These are phyloP conservation scores for Harrya chromipes DNA, from an alignment of 768 basidiomycete species.

Conservation along the genomic window DNA sequence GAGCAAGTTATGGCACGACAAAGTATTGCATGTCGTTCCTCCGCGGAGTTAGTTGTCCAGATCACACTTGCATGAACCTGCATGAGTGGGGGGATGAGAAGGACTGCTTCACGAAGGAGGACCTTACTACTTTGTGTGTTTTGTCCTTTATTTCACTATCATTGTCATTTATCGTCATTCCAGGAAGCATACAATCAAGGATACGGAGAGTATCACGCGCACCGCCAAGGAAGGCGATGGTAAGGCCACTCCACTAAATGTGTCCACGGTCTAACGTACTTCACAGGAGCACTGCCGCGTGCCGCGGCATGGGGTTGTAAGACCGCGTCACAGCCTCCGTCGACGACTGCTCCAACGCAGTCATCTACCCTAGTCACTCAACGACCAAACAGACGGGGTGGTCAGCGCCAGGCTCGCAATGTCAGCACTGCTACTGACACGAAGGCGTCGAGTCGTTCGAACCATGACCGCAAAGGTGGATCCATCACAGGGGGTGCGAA, in stretches of 20 bases:
- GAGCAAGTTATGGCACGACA: conserved; percentile 94
- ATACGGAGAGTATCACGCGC: conserved; percentile 69
- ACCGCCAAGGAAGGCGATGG: conserved; percentile 62
- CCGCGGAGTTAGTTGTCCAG: conserved; percentile 77
- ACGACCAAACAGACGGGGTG: conserved; percentile 44
- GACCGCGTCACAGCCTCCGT: conserved; percentile 21
- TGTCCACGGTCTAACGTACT: conserved; percentile 8
- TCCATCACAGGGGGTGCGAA: conserved; percentile 36
- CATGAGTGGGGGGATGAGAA: conserved; percentile 99
- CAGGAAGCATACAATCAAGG: conserved; percentile 92
- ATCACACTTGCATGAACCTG: conserved; percentile 88
- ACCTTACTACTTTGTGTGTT: conserved; percentile 84
- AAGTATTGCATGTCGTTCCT: conserved; percentile 98
- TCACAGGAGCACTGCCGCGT: conserved; percentile 55
- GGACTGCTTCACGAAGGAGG: conserved; percentile 96
- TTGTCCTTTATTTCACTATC: conserved; percentile 6
- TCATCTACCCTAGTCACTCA: conserved; percentile 23
- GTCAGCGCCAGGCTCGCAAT: conserved; percentile 48
- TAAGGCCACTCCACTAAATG: conserved; percentile 6
- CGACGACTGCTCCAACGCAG: conserved; percentile 7
- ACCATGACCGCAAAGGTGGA: conserved; percentile 44
- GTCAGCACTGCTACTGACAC: conserved; percentile 33
- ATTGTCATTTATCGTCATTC: neutral
- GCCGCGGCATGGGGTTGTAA: conserved; percentile 63
- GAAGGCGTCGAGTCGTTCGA: conserved; percentile 34